phyloP scores from a whole-genome alignment of 164 flowering plant species.

The Pachysandra terminalis region DNA sequence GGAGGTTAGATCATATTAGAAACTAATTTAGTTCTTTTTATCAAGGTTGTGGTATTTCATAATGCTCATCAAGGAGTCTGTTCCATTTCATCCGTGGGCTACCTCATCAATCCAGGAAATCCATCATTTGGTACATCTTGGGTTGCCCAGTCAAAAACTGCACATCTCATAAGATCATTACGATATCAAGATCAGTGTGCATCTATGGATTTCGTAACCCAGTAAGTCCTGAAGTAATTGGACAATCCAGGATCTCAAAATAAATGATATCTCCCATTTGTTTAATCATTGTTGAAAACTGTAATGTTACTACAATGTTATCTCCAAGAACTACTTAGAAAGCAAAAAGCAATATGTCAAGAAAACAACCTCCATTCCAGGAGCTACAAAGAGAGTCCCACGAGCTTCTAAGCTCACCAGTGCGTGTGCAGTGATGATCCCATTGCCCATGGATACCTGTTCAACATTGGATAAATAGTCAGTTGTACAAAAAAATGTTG shows the following conservation, averaged over 20 bases:
- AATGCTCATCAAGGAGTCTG: background rate
- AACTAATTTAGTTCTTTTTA: background rate
- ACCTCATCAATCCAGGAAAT: background rate
- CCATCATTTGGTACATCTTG: conserved; percentile 1
- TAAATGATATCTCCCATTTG: background rate
- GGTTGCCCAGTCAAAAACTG: background rate
- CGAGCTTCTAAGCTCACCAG: conserved; percentile 91
- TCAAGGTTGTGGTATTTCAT: background rate
- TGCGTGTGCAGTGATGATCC: conserved; percentile 76
- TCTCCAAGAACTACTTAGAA: background rate
- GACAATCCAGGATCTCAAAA: background rate
- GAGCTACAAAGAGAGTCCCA: conserved; percentile 85
- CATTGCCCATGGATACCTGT: conserved; percentile 90
- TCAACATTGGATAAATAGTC: conserved; percentile 13
- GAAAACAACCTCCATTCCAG: conserved; percentile 79
- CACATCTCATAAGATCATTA: background rate
- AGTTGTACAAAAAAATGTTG: background rate
- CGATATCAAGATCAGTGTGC: background rate
- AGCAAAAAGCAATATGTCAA: conserved; percentile 4
- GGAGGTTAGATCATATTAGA: background rate
- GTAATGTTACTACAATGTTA: background rate
- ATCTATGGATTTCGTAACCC: background rate
- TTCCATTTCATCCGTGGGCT: background rate
- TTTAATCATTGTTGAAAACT: background rate
- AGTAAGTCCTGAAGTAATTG: background rate